Conservation (phyloP, 805 yeast species). For the Torulaspora quercuum region DNA sequence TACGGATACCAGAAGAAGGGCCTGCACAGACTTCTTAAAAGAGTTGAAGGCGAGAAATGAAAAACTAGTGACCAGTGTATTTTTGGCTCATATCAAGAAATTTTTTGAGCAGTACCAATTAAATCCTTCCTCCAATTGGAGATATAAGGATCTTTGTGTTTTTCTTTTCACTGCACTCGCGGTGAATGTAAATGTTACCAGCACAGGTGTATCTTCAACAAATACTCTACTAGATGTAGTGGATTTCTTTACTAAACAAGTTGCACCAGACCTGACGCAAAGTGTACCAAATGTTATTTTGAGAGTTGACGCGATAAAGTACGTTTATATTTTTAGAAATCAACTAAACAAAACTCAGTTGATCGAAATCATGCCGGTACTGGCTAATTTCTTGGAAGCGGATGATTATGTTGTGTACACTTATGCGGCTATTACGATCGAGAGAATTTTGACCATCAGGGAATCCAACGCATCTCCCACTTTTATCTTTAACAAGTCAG, state of each 20-base stretch:
- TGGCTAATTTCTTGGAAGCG: slow-evolving; percentile 65
- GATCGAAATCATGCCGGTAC: slow-evolving; percentile 70
- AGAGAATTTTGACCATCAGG: slow-evolving; percentile 77
- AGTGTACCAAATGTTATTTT: slow-evolving; percentile 66
- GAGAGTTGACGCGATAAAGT: slow-evolving; percentile 89
- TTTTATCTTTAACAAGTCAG: slow-evolving; percentile 67
- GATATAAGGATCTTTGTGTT: slow-evolving; percentile 79
- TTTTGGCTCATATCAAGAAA: slow-evolving; percentile 65
- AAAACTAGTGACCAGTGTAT: slow-evolving; percentile 65
- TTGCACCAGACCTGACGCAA: slow-evolving; percentile 76
- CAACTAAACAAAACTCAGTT: slow-evolving; percentile 87
- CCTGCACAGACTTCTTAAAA: slow-evolving; percentile 88
- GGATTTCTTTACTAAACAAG: slow-evolving; percentile 72
- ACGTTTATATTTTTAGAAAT: slow-evolving; percentile 83
- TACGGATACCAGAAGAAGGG: slow-evolving; percentile 84
- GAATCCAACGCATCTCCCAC: slow-evolving; percentile 46
- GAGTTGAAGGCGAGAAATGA: slow-evolving; percentile 81
- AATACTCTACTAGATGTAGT: slow-evolving; percentile 83
- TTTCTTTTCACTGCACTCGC: slow-evolving; percentile 87
- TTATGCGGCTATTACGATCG: slow-evolving; percentile 89
- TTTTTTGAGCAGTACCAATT: slow-evolving; percentile 53
- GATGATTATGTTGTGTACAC: slow-evolving; percentile 81
- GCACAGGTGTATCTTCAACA: slow-evolving; percentile 81
- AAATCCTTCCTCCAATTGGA: slow-evolving; percentile 62
- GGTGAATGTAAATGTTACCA: slow-evolving; percentile 83